Base-by-base conservation (phyloP, 2,329 filamentous ascomycete species). In the Cladosporium sphaerospermum region DNA sequence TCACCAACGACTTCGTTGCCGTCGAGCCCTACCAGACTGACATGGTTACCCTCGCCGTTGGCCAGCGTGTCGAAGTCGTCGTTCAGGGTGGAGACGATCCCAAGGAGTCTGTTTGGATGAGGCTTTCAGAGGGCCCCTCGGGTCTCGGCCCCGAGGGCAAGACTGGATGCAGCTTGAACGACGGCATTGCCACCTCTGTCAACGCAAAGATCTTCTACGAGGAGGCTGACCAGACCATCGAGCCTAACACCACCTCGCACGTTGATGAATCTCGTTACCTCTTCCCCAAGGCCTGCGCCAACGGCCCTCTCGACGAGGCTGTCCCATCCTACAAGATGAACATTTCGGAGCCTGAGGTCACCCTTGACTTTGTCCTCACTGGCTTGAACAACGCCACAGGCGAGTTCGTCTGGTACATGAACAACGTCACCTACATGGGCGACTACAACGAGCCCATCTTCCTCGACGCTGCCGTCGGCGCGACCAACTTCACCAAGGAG, bases 1-100 rank as follows among this genome's bases (percentile, higher is more conserved):
- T 86, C 50, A 75, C 82, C 16, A 80, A 80, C 59, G 84, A 87
- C 63, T 84, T 84, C 53, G 79, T 85, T 3, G 73, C 78, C 1
- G 71, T 86, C 33, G 64, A 80, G 57, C 83, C 85, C 0, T 88
- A 86, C 64, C 73, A 78, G 3, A 83, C 83, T 0, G 72, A 78
- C 3, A 75, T 82, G 2, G 72, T 87, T 14, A 82, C 72, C 82
- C 71, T 87, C 13, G 80, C 75, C 31, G 73, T 85, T 42, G 79
- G 78, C 42, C 81, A 84, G 59, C 64, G 71, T 56, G 67, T 64
- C 58, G 75, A 78, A 56, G 64, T 78, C 23, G 68, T 75, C 37
- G 69, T 79, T 41, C 66, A 74, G 31, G 76, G 71, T 13, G 64
- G 61, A 2, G 75, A 72, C 7, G 65, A 69, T 6, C 61, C 72